phyloP scores from a whole-genome alignment of 805 yeast genomes.

The Starmera amethionina region DNA sequence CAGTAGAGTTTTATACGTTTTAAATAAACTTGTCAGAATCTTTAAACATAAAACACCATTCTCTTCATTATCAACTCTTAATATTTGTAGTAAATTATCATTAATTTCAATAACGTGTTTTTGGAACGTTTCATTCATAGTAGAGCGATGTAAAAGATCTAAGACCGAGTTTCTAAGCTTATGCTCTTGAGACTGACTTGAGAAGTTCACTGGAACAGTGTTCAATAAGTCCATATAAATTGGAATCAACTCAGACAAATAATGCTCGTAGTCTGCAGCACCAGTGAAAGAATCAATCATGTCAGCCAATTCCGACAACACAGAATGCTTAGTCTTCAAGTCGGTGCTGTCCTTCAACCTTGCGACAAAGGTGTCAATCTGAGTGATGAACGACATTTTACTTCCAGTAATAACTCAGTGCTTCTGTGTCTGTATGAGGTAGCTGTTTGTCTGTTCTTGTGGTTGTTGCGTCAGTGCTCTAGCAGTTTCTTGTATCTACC shows the following conservation, averaged over 20 bases:
- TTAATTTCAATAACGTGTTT: constrained; percentile 56
- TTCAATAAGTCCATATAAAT: constrained; percentile 54
- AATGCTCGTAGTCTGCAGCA: constrained; percentile 71
- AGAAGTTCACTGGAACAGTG: constrained; percentile 64
- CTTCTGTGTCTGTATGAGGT: too few species aligned
- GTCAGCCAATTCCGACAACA: constrained; percentile 76
- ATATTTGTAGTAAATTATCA: constrained; percentile 45
- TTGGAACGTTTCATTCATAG: constrained; percentile 72
- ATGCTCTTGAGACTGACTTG: constrained; percentile 57
- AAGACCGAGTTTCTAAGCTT: constrained; percentile 67
- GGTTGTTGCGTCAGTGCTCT: too few species aligned
- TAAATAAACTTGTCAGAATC: constrained; percentile 74
- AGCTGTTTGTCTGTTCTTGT: too few species aligned
- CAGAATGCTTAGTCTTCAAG: constrained; percentile 51
- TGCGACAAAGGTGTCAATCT: constrained; percentile 58
- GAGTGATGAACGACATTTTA: constrained; percentile 30
- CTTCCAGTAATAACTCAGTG: too few species aligned
- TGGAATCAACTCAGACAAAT: constrained; percentile 62
- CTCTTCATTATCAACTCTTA: constrained; percentile 83
- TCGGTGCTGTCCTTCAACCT: constrained; percentile 48
- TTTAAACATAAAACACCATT: constrained; percentile 90
- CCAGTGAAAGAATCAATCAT: constrained; percentile 77
- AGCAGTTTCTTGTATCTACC: too few species aligned
- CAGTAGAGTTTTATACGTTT: constrained; percentile 64
- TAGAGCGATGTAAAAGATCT: constrained; percentile 73